phyloP scores from a whole-genome alignment of 495 filamentous ascomycete species.

The Xylaria sp. region DNA sequence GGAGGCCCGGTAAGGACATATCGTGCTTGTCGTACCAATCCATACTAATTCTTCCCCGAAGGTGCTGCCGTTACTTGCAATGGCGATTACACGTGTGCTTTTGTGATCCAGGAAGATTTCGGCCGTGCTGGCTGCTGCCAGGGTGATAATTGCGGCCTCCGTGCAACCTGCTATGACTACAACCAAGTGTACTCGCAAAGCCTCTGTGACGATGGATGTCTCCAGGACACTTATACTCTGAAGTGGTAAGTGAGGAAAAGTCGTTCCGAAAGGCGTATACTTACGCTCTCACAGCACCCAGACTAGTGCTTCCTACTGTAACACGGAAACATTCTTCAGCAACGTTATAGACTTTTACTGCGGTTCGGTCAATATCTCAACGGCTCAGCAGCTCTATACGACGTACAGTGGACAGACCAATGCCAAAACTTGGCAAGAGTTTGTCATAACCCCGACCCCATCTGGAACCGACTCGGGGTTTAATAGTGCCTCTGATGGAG shows the following conservation, averaged over 20 bases:
- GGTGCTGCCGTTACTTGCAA: constrained; percentile 47
- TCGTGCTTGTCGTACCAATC: neutral
- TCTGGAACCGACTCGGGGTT: constrained; percentile 12
- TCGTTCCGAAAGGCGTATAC: neutral
- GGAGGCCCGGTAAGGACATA: constrained; percentile 37
- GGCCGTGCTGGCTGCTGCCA: constrained; percentile 51
- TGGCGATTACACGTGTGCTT: constrained; percentile 39
- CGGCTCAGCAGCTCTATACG: constrained; percentile 43
- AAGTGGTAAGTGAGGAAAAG: constrained; percentile 46
- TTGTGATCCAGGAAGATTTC: constrained; percentile 37
- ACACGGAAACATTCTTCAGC: constrained; percentile 45
- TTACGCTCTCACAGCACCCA: constrained; percentile 38
- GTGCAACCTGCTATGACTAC: constrained; percentile 42
- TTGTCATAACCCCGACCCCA: constrained; percentile 1
- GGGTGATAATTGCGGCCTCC: constrained; percentile 37
- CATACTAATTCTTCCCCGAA: constrained; percentile 21
- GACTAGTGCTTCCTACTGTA: constrained; percentile 40
- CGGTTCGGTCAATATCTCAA: constrained; percentile 35
- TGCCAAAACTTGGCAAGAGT: constrained; percentile 35
- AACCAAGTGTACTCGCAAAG: constrained; percentile 33
- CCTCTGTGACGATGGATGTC: constrained; percentile 46
- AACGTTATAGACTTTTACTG: constrained; percentile 52
- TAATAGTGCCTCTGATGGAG: neutral
- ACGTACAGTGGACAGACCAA: constrained; percentile 45
- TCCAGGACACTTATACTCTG: constrained; percentile 42